Evolutionary conservation across 2,329 filamentous ascomycete genomes (phyloP).

Genomic region (Monilinia fructicola): DNA sequence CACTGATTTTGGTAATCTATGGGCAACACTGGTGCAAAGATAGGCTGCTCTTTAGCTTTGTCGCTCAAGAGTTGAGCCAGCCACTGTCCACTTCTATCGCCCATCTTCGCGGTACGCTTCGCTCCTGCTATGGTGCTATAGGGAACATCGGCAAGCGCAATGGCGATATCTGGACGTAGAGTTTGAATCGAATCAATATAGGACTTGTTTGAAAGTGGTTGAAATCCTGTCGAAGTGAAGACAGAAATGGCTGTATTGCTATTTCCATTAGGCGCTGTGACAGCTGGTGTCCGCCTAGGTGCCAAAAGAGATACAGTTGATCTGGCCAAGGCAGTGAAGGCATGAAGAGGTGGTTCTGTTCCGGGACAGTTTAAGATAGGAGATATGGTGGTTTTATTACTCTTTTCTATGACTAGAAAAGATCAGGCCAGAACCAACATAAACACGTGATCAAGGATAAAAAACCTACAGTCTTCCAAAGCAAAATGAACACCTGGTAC

Average conservation of each 20-base stretch:
- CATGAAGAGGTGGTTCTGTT: constrained; percentile 57
- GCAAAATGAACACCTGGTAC: constrained; percentile 75
- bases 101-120: constrained; percentile 80
- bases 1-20: constrained; percentile 73
- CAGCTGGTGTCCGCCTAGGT: constrained; percentile 73
- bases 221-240: constrained; percentile 84
- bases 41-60: constrained; percentile 41
- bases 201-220: constrained; percentile 63
- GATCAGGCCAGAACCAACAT: constrained; percentile 23
- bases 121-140: constrained; percentile 56
- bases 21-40: constrained; percentile 71
- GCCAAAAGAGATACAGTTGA: constrained; percentile 69
- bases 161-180: constrained; percentile 76
- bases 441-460: constrained; percentile 33
- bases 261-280: constrained; percentile 69
- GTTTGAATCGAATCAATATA: constrained; percentile 65
- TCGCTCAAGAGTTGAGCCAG: constrained; percentile 62
- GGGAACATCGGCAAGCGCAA: constrained; percentile 74
- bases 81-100: constrained; percentile 82
- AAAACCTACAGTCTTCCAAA: constrained; percentile 82
- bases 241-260: constrained; percentile 70
- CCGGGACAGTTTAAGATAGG: constrained; percentile 49
- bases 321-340: constrained; percentile 71
- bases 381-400: constrained; percentile 45
- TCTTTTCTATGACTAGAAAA: constrained; percentile 54